Evolutionary conservation across 2,329 filamentous ascomycete genomes (phyloP).

Genomic region (Penicillium digitatum): DNA sequence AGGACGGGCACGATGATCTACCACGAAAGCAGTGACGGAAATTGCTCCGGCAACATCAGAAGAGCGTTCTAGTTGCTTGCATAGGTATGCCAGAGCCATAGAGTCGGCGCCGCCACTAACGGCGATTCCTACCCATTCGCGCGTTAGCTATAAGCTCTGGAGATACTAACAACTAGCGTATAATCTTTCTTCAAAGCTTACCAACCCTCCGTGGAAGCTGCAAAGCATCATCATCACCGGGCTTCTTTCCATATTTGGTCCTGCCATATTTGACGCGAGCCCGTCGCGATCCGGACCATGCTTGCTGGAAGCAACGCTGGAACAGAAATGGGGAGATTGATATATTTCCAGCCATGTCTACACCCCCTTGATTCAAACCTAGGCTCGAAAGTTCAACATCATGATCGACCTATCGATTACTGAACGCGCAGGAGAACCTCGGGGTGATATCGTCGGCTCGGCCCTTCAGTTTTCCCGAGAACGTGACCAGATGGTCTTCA

Average conservation of each 20-base stretch:
- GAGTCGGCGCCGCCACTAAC: slow-evolving; percentile 93
- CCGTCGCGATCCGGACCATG: slow-evolving; percentile 9
- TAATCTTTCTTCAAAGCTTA: slow-evolving; percentile 14
- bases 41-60: slow-evolving; percentile 17
- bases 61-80: slow-evolving; percentile 47
- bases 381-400: background rate
- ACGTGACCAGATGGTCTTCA: background rate
- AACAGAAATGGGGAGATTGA: slow-evolving; percentile 9
- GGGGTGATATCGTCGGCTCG: slow-evolving; percentile 4
- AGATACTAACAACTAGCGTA: background rate
- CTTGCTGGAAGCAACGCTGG: slow-evolving; percentile 11
- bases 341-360: slow-evolving; percentile 6
- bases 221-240: slow-evolving; percentile 7
- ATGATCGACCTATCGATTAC: background rate
- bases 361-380: background rate
- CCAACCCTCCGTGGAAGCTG: slow-evolving; percentile 28
- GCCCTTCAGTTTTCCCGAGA: background rate
- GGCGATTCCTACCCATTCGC: slow-evolving; percentile 60
- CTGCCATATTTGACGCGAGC: slow-evolving; percentile 5
- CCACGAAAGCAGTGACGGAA: slow-evolving; percentile 54
- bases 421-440: background rate
- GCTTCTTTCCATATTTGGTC: slow-evolving; percentile 4
- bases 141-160: background rate
- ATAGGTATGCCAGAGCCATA: slow-evolving; percentile 86
- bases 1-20: slow-evolving; percentile 58